Evolutionary conservation across 2,329 filamentous ascomycete species (phyloP), one percentile per base, ranked within the genome.

Genomic region (Colletotrichum sp.): DNA sequence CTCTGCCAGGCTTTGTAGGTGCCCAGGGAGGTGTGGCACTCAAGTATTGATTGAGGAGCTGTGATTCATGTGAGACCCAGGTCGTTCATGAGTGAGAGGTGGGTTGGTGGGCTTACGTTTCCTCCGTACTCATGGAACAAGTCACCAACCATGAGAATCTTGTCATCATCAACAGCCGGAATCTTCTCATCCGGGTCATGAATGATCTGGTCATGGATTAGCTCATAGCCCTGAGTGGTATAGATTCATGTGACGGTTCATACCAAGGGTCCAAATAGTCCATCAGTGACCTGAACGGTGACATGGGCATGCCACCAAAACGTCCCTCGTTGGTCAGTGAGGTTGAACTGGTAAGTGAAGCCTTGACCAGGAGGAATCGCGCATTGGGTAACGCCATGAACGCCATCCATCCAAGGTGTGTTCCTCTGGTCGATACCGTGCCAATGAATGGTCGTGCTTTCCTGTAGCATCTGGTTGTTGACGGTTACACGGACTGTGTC

Each of bases 381-480:
- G 78, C 91, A 93, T 79, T 93, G 93, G 1, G 88, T 91, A 10
- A 94, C 88, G 48, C 89, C 90, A 1, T 88, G 84, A 3, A 92
- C 89, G 5, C 93, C 93, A 79, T 95, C 93, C 91, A 94, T 93
- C 77, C 90, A 88, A 24, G 88, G 91, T 1, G 90, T 91, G 43
- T 90, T 90, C 77, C 89, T 90, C 83, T 94, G 92, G 78, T 90
- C 91, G 77, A 94, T 86, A 21, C 93, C 93, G 79, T 95, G 93
- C 84, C 92, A 95, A 79, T 95, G 93, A 16, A 94, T 85, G 62
- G 89, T 88, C 3, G 93, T 91, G 70, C 81, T 84, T 64, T 77
- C 77, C 48, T 82, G 79, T 16, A 77, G 34, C 79, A 87, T 82
- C 10, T 77, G 77, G 79, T 88, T 88, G 66, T 82, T 80, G 7